A percentile compares a stretch with the other conserved stretches of the same genome.
Conservation (phyloP, 768 basidiomycete genomes). For the Russula emetica region DNA sequence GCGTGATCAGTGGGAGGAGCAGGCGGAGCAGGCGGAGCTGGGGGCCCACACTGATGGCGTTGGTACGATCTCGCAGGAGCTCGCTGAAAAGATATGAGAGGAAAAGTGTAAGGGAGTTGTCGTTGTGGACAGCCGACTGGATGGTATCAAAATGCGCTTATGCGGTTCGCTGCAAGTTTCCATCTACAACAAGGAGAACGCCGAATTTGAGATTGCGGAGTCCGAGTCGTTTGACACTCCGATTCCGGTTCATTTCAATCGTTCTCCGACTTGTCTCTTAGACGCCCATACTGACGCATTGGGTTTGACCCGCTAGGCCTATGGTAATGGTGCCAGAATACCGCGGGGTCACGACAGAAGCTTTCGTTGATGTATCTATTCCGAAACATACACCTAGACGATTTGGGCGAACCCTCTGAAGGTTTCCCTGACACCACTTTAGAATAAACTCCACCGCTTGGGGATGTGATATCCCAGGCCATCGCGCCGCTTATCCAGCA, state of each 20-base stretch:
- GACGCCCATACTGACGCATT: not conserved
- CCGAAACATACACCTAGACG: slow-evolving; percentile 52
- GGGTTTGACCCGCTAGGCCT: slow-evolving; percentile 42
- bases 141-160: slow-evolving; percentile 64
- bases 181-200: slow-evolving; percentile 40
- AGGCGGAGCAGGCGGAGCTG: slow-evolving; percentile 62
- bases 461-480: slow-evolving; percentile 15
- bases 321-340: slow-evolving; percentile 78
- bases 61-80: slow-evolving; percentile 63
- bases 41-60: slow-evolving; percentile 71
- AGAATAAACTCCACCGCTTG: not conserved
- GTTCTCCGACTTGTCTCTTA: slow-evolving; percentile 29
- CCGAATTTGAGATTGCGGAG: slow-evolving; percentile 70
- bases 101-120: slow-evolving; percentile 74
- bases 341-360: slow-evolving; percentile 53
- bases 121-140: slow-evolving; percentile 51
- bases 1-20: slow-evolving; percentile 56
- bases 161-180: slow-evolving; percentile 70
- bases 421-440: not conserved
- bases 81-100: slow-evolving; percentile 59
- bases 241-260: slow-evolving; percentile 63
- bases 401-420: slow-evolving; percentile 33
- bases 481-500: slow-evolving; percentile 17
- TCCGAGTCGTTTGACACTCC: slow-evolving; percentile 60
- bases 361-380: slow-evolving; percentile 57